Evolutionary conservation across 2,329 filamentous ascomycete genomes (phyloP).

Genomic region (Pseudonectria foliicola): DNA sequence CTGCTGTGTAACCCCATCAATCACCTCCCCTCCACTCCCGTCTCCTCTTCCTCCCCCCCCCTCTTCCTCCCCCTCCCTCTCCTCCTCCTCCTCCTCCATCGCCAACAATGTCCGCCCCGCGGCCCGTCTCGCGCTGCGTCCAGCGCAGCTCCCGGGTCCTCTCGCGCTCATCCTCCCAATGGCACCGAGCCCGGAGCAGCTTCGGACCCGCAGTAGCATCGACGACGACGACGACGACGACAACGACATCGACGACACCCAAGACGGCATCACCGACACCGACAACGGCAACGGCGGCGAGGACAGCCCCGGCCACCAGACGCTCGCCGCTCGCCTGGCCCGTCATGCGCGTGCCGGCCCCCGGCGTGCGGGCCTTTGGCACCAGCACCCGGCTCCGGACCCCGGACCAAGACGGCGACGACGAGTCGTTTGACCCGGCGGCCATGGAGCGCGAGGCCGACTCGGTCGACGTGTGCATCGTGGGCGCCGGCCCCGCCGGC

Average conservation of each 20-base stretch:
- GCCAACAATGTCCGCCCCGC: constrained; percentile 28
- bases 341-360: constrained; percentile 13
- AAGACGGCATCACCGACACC: too few species aligned
- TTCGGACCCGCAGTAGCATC: constrained; percentile 17
- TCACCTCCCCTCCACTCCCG: too few species aligned
- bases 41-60: too few species aligned
- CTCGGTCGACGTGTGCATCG: constrained; percentile 91
- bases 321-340: constrained; percentile 11
- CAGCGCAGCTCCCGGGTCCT: constrained; percentile 30
- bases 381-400: constrained; percentile 23
- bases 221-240: constrained; percentile 6
- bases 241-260: constrained; percentile 12
- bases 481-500: constrained; percentile 92
- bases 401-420: constrained; percentile 23
- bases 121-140: constrained; percentile 33
- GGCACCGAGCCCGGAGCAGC: constrained; percentile 18
- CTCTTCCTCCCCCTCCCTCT: constrained; percentile 19
- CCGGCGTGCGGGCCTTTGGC: constrained; percentile 28
- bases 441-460: constrained; percentile 80
- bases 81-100: constrained; percentile 1
- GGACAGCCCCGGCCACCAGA: too few species aligned
- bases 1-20: too few species aligned
- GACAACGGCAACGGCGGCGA: too few species aligned
- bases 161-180: constrained; percentile 19
- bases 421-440: constrained; percentile 58